Conservation (phyloP, 208 protist genomes). For the Paratrypanosoma confusum region DNA sequence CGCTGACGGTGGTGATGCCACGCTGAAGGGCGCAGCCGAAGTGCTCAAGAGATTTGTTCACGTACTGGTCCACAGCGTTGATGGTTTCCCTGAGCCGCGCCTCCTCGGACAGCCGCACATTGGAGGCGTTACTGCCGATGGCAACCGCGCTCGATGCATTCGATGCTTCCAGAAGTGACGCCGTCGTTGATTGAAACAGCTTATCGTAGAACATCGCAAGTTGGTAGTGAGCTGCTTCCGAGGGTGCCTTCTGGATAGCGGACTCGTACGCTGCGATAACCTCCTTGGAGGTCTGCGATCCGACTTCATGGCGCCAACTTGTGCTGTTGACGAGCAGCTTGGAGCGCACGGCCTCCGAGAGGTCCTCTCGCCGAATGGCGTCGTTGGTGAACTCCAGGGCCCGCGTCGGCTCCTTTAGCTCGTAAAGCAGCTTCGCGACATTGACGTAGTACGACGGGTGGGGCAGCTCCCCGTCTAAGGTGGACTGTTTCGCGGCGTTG, state of each 20-base stretch:
- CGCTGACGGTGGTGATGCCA: slow-evolving; percentile 77
- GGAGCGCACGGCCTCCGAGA: slow-evolving; percentile 25
- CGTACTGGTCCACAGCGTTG: slow-evolving; percentile 25
- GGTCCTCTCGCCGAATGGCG: slow-evolving; percentile 10
- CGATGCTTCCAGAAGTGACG: too few relatives aligned
- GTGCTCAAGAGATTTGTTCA: slow-evolving; percentile 47
- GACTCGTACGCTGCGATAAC: slow-evolving; percentile 71
- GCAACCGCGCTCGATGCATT: too few relatives aligned
- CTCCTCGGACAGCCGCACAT: slow-evolving; percentile 1
- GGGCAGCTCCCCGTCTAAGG: slow-evolving; percentile 12
- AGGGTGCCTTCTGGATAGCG: slow-evolving; percentile 47
- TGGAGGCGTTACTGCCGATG: background rate
- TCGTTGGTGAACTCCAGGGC: slow-evolving; percentile 75
- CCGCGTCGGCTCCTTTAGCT: slow-evolving; percentile 54
- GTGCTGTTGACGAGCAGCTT: slow-evolving; percentile 68
- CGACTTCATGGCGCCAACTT: slow-evolving; percentile 64
- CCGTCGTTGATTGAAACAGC: too few relatives aligned
- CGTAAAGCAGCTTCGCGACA: slow-evolving; percentile 77
- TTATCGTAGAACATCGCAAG: slow-evolving; percentile 92
- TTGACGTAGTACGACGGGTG: slow-evolving; percentile 53
- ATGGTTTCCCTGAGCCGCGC: slow-evolving; percentile 16
- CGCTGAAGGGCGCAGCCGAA: slow-evolving; percentile 78
- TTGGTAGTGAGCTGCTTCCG: slow-evolving; percentile 85
- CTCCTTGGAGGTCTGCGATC: slow-evolving; percentile 61
- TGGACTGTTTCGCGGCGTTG: slow-evolving; percentile 51